Base-by-base conservation (phyloP, 2,329 filamentous ascomycete genomes). In the Epichloe festucae region DNA sequence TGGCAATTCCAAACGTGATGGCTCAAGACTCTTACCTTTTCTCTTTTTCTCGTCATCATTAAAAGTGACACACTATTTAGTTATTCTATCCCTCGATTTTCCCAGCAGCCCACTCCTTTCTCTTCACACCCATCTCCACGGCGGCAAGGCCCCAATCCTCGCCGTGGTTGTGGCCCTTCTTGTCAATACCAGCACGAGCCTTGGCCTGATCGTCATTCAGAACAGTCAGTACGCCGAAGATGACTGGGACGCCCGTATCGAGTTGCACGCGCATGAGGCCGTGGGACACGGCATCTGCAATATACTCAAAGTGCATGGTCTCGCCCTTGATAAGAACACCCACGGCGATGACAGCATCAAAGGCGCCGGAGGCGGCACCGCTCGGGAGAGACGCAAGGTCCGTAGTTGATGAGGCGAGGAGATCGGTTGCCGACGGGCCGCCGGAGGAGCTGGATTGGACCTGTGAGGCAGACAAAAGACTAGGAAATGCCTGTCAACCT, bases 271-370 rank as follows among this genome's bases (percentile, higher is more conserved):
- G 83, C 93, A 98, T 98, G 55, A 98, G 76, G 6, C 89, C 93
- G 55, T 95, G 88, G 53, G 83, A 89, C 6, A 94, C 89, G 41
- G 88, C 81, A 57, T 97, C 93, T 42, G 90, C 79, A 62, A 98
- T 98, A 73, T 98, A 97, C 72, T 98, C 93, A 64, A 98, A 98
- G 72, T 98, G 93, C 89, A 96, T 96, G 6, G 93, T 97, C 71
- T 95, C 87, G 67, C 93, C 93, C 75, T 98, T 98, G 73, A 98
- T 96, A 55, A 98, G 80, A 52, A 95, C 90, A 52, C 93, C 93
- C 59, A 98, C 87, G 50, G 93, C 89, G 58, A 98, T 90, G 57
- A 98, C 82, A 56, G 93, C 93, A 65, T 97, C 91, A 62, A 97
- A 97, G 19, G 89, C 81, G 52, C 74, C 71, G 53, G 77, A 70